phyloP scores from a whole-genome alignment of 306 rosid genomes.

The Betula pendula region DNA sequence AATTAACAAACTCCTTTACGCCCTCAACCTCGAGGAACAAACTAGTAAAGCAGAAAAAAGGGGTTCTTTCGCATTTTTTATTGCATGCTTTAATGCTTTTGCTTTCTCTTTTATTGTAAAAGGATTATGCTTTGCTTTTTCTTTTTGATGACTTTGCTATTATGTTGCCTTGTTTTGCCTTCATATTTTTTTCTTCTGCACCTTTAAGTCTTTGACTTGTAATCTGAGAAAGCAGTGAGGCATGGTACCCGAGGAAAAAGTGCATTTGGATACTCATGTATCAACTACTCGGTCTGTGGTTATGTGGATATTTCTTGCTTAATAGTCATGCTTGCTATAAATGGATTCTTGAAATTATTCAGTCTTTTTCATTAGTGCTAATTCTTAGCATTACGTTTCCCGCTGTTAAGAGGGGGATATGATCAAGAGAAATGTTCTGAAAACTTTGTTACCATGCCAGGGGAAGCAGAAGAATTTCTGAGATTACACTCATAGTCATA shows the following conservation, averaged over 20 bases:
- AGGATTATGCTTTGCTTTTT: constrained; percentile 39
- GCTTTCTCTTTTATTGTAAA: constrained; percentile 30
- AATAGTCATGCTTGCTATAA: constrained; percentile 2
- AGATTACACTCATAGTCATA: constrained; percentile 22
- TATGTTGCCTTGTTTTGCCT: neutral
- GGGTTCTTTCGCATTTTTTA: constrained; percentile 34
- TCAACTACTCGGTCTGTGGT: neutral
- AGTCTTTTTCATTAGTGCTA: neutral
- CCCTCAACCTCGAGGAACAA: constrained; percentile 19
- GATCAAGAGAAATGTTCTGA: constrained; percentile 19
- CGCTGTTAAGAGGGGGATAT: constrained; percentile 7
- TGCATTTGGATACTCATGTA: neutral
- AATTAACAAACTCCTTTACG: neutral
- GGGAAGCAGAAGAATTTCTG: constrained; percentile 45
- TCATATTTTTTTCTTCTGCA: neutral
- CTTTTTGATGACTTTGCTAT: constrained; percentile 6
- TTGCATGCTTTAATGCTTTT: constrained; percentile 35
- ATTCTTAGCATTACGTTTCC: constrained; percentile 5
- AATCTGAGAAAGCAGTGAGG: constrained; percentile 16
- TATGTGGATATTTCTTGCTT: neutral
- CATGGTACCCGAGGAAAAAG: constrained; percentile 23
- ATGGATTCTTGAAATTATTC: neutral
- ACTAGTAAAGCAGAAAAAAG: constrained; percentile 18
- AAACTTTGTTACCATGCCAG: constrained; percentile 35
- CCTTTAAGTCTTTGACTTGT: constrained; percentile 22